These are phyloP conservation scores for Aspergillus uvarum DNA, from an alignment of 2,329 filamentous ascomycete species.

Conservation along the genomic window DNA sequence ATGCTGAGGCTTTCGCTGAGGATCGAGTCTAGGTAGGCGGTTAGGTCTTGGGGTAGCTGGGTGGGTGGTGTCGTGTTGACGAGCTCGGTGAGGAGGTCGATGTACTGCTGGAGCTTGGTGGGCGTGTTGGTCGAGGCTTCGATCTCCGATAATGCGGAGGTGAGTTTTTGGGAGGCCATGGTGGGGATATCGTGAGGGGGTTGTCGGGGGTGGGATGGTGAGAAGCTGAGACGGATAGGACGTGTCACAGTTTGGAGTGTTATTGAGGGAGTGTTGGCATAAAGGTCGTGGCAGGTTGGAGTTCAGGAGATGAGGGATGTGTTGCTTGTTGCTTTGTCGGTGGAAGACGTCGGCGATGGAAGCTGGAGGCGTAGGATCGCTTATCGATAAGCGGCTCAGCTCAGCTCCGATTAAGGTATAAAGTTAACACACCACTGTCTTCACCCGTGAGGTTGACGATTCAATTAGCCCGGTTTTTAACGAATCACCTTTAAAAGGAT, in stretches of 20 bases:
- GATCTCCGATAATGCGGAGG: constrained; percentile 50
- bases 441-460: too few relatives aligned
- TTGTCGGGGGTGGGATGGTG: neutral
- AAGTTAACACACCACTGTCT: too few relatives aligned
- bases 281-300: neutral
- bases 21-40: constrained; percentile 67
- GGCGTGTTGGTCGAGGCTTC: constrained; percentile 49
- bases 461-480: too few relatives aligned
- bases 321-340: neutral
- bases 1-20: constrained; percentile 70
- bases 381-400: constrained; percentile 28
- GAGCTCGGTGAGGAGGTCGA: constrained; percentile 57
- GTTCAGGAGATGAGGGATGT: neutral
- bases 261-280: neutral
- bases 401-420: too few relatives aligned
- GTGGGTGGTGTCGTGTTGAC: constrained; percentile 43
- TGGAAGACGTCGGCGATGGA: neutral
- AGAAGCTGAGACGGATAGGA: neutral
- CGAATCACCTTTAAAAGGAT: too few relatives aligned
- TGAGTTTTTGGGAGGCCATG: constrained; percentile 54
- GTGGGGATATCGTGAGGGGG: neutral
- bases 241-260: neutral
- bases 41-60: constrained; percentile 61
- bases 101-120: constrained; percentile 58
- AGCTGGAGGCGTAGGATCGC: constrained; percentile 12